Base-by-base conservation (phyloP, 371 early-diverging fungal genomes). In the Sporodiniella umbellata region DNA sequence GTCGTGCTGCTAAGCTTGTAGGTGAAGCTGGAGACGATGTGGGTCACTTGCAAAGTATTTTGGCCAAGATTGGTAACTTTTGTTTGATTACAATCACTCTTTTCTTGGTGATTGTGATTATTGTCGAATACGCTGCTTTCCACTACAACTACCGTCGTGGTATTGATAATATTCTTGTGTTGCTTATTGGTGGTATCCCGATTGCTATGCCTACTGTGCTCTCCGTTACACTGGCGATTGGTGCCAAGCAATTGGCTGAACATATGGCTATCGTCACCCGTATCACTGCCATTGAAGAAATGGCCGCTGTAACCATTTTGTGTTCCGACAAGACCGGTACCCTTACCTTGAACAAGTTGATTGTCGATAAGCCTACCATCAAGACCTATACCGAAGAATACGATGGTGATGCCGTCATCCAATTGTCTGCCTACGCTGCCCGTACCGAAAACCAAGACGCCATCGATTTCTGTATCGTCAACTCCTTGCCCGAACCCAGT, bases 301-400 rank as follows among this genome's bases (percentile, higher is more conserved):
- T 97, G 64, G 95, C 95, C n/a, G 90, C 91, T 60, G 92, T 92
- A 33, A 85, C 86, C 42, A 88, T 94, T 43, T 88, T 96, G 57
- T 94, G 95, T 78, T 89, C 92, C 8, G 96, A 95, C 79, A 96
- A 96, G 81, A 96, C 97, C 12, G 97, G 97, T 45, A 96, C 96
- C 15, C 78, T 96, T 58, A 96, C 97, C 28, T 83, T 92, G 53
- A 94, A 94, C 80, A 88, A 92, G 75, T 83, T 94, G 67, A 83
- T 77, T 61, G 87, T 92, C 48, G 79, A 79, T 58, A 65, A 73
- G 50, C 70, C 79, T 45, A 72, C 81, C 45, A 75, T 84, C 70
- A 82, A 81, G 75, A 71, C 72, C 53, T 85, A 85, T 60, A 37
- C 45, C 43, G 69, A 80, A 7, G 71, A 75, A 22, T 64, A 69